Evolutionary conservation across 805 yeast species (phyloP).

Genomic region (Starmerella stellata): DNA sequence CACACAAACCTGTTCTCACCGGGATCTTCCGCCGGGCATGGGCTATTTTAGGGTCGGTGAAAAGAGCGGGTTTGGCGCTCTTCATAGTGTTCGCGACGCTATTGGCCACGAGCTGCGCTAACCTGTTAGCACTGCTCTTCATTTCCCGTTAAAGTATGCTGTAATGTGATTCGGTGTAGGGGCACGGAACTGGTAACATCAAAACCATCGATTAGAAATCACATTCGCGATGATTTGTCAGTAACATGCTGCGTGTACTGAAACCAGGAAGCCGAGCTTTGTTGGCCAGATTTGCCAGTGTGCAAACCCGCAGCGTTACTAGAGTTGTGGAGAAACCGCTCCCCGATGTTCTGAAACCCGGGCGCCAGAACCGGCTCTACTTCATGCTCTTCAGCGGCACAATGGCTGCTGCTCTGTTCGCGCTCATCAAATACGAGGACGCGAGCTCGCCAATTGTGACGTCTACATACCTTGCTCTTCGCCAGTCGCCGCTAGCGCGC

Average conservation of each 20-base stretch:
- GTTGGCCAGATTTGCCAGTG: neutral
- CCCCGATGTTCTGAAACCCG: conserved; percentile 37
- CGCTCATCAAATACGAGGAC: conserved; percentile 85
- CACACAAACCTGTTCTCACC: conserved; percentile 65
- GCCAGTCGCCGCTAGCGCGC: conserved; percentile 53
- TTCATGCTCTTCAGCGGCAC: conserved; percentile 37
- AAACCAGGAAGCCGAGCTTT: neutral
- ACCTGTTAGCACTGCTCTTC: conserved; percentile 1
- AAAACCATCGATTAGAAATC: no score
- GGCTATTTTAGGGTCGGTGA: conserved; percentile 51
- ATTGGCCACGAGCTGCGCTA: conserved; percentile 22
- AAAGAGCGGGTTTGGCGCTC: conserved; percentile 34
- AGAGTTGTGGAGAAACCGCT: conserved; percentile 43
- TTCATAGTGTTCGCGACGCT: conserved; percentile 18
- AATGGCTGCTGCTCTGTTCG: conserved; percentile 37
- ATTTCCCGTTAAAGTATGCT: no score
- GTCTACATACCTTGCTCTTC: conserved; percentile 67
- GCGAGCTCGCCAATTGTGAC: conserved; percentile 74
- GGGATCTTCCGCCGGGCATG: conserved; percentile 57
- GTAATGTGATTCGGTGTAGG: no score
- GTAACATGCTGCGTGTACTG: neutral
- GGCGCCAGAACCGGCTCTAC: conserved; percentile 33
- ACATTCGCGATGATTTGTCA: neutral
- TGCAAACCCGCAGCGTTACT: neutral
- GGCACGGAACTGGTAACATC: no score